These are phyloP conservation scores for Cordyceps cicadae DNA, from an alignment of 2,329 filamentous ascomycete genomes.

Conservation along the genomic window DNA sequence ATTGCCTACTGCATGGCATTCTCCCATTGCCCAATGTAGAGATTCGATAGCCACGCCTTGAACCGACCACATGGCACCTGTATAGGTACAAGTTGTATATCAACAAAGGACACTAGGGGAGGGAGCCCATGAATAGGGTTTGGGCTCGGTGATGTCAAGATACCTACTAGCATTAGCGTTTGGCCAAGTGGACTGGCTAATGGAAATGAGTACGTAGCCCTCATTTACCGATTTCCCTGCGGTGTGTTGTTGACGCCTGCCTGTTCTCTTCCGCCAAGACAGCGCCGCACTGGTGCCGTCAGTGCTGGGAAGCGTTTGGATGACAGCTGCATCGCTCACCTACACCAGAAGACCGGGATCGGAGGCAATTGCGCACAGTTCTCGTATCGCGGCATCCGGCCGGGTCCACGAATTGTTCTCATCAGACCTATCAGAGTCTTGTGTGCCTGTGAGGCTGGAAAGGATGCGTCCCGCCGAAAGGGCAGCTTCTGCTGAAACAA, in stretches of 20 bases:
- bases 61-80: background rate
- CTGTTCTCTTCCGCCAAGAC: background rate
- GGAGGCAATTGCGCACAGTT: background rate
- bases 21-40: background rate
- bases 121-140: background rate
- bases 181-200: background rate
- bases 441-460: background rate
- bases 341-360: background rate
- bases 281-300: background rate
- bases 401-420: background rate
- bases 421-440: background rate
- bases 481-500: background rate
- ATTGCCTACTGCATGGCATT: background rate
- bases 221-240: background rate
- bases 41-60: background rate
- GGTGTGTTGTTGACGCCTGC: background rate
- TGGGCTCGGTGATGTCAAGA: background rate
- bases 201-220: background rate
- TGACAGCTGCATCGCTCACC: background rate
- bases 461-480: background rate
- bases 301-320: background rate
- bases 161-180: background rate
- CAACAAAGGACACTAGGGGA: background rate
- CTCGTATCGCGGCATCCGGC: background rate
- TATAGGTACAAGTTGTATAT: background rate